A percentile compares a stretch with the other conserved stretches of the same genome.
phyloP scores from a whole-genome alignment of 2,329 filamentous ascomycete species.

The Thermothelomyces thermophilus region DNA sequence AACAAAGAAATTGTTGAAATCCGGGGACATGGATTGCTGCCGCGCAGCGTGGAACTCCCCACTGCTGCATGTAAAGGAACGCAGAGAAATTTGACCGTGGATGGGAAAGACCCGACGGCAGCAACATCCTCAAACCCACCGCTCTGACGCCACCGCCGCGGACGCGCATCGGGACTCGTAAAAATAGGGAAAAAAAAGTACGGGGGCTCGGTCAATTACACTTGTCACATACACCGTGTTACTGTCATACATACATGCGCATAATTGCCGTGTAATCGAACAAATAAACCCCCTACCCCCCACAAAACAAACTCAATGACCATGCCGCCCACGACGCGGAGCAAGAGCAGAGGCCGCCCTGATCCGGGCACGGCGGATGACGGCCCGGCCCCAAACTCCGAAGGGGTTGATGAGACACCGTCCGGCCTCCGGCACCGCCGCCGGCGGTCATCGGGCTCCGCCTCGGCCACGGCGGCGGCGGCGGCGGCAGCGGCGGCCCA shows the following conservation, averaged over 20 bases:
- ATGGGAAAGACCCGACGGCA: background rate
- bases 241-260: background rate
- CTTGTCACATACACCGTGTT: background rate
- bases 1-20: constrained; percentile 8
- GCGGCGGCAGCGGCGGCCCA: background rate
- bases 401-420: background rate
- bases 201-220: background rate
- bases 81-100: too few species aligned
- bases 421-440: constrained; percentile 8
- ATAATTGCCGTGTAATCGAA: too few species aligned
- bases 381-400: background rate
- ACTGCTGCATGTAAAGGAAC: too few species aligned
- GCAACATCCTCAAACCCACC: too few species aligned
- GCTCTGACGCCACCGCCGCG: background rate
- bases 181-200: too few species aligned
- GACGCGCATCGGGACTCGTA: background rate
- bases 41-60: too few species aligned
- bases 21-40: too few species aligned
- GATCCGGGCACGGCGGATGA: background rate
- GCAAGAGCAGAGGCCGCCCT: background rate
- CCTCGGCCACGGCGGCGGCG: background rate
- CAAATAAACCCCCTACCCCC: background rate
- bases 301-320: too few species aligned
- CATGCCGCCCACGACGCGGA: background rate
- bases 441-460: background rate